Evolutionary conservation across 805 yeast species (phyloP).

Genomic region (Wickerhamiella cacticola): DNA sequence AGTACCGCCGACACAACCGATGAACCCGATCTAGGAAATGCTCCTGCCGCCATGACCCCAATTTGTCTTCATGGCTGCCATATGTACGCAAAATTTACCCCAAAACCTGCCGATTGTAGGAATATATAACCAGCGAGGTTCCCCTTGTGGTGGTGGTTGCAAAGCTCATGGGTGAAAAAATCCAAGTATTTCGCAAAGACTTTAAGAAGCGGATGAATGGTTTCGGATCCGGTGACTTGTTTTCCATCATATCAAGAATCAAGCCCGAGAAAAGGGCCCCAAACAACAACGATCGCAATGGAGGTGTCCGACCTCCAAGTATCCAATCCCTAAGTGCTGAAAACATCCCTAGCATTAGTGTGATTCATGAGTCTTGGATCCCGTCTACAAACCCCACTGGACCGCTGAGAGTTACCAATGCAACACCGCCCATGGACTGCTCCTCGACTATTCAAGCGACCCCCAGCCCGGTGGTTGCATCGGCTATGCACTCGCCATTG

Average conservation of each 20-base stretch:
- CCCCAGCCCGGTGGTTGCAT: neutral
- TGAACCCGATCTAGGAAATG: no score
- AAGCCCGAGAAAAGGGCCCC: neutral
- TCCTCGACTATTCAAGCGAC: neutral
- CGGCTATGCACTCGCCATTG: neutral
- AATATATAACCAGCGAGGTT: neutral
- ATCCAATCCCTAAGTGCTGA: neutral
- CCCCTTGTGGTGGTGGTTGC: constrained; percentile 3
- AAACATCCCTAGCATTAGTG: neutral
- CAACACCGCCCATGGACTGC: neutral
- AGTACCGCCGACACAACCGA: no score
- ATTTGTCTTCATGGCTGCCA: neutral
- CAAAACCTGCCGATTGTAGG: neutral
- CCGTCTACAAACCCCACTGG: neutral
- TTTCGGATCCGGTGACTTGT: neutral
- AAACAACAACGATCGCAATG: no score
- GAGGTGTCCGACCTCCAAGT: neutral
- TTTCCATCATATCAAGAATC: neutral
- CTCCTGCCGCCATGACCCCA: neutral
- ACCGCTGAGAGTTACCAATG: neutral
- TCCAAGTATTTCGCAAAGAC: constrained; percentile 3
- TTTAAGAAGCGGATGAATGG: neutral
- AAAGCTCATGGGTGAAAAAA: constrained; percentile 1
- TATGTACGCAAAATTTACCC: neutral
- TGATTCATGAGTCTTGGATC: neutral